phyloP scores from a whole-genome alignment of 371 early-diverging fungal genomes.

The Actinomortierella ambigua region DNA sequence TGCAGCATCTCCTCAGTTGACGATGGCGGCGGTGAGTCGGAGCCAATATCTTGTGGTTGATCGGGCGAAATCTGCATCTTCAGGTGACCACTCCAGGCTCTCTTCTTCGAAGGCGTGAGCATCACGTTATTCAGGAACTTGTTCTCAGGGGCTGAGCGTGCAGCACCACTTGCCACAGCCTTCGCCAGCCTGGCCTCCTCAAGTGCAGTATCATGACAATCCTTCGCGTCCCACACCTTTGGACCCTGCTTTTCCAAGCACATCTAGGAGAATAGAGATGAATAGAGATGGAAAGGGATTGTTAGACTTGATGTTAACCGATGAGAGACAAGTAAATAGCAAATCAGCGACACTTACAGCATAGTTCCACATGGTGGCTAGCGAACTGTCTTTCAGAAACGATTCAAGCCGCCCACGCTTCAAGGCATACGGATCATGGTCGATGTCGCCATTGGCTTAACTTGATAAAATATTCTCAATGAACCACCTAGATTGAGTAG shows the following conservation, averaged over 20 bases:
- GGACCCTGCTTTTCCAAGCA: conserved; percentile 22
- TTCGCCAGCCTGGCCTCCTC: conserved; percentile 1
- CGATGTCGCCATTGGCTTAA: conserved; percentile 1
- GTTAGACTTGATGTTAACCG: too few species aligned
- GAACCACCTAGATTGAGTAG: too few species aligned
- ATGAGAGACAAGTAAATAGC: conserved; percentile 4
- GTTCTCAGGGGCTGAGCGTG: conserved; percentile 1
- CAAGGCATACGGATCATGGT: conserved; percentile 1
- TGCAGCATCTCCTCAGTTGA: too few species aligned
- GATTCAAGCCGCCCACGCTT: background rate
- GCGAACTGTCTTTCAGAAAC: conserved; percentile 6
- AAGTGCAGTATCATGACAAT: conserved; percentile 6
- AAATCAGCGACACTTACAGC: background rate
- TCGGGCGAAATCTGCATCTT: too few species aligned
- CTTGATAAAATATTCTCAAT: too few species aligned
- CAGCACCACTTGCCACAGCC: conserved; percentile 4
- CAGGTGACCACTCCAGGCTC: too few species aligned
- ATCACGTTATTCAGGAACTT: conserved; percentile 8
- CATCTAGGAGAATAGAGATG: conserved; percentile 4
- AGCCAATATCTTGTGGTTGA: too few species aligned
- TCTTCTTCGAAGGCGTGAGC: conserved; percentile 11
- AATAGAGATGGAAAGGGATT: background rate
- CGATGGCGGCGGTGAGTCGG: too few species aligned
- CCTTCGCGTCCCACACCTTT: conserved; percentile 1
- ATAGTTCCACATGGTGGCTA: conserved; percentile 5